phyloP scores from a whole-genome alignment of 192 early-diverging fungal species.

The Pilobolus umbonatus region DNA sequence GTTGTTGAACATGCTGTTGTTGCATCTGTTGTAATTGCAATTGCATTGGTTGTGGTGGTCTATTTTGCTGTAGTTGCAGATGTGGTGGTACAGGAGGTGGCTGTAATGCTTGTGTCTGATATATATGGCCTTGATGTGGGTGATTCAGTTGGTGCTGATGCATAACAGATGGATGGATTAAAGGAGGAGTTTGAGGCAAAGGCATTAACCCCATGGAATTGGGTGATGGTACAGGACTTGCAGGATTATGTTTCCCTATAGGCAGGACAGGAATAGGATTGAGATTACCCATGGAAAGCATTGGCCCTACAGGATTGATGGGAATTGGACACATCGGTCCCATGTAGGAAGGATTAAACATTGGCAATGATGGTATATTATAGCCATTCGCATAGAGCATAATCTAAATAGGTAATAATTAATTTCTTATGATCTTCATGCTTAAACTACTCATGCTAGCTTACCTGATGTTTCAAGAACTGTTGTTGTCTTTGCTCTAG shows the following conservation, averaged over 20 bases:
- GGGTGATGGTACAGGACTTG: too few species aligned
- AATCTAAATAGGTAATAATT: conserved; percentile 6
- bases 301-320: conserved; percentile 1
- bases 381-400: conserved; percentile 28
- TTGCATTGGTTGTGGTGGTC: not conserved
- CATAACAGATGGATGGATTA: too few species aligned
- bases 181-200: conserved; percentile 2
- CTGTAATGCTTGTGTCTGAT: not conserved
- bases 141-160: conserved; percentile 4
- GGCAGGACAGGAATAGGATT: too few species aligned
- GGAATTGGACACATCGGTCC: conserved; percentile 12
- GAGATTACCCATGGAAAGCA: not conserved
- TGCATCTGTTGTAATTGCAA: not conserved
- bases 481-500: conserved; percentile 36
- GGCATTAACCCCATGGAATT: conserved; percentile 5
- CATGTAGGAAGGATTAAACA: conserved; percentile 6
- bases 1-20: not conserved
- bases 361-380: conserved; percentile 2
- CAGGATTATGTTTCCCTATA: too few species aligned
- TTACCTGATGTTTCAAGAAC: conserved; percentile 33
- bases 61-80: not conserved
- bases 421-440: too few species aligned
- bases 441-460: too few species aligned
- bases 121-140: not conserved
- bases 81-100: not conserved